Evolutionary conservation across 306 rosid species (phyloP).

Genomic region (Lathyrus tuberosus): DNA sequence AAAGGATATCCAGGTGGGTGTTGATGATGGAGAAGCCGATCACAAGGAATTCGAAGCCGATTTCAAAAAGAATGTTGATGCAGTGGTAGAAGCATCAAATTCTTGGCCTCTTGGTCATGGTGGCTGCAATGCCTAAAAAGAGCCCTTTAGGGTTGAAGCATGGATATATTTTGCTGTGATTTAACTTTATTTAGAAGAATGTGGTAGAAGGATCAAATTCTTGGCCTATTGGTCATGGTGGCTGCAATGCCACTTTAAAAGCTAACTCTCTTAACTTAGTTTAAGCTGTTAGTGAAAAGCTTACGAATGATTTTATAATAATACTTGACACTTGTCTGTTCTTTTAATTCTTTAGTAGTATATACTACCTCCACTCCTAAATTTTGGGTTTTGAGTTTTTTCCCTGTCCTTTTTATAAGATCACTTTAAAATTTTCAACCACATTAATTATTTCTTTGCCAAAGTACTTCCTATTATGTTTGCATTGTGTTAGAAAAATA

Average conservation of each 20-base stretch:
- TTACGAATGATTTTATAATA: constrained; percentile 9
- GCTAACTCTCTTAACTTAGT: constrained; percentile 23
- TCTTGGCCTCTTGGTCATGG: background rate
- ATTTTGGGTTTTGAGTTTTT: background rate
- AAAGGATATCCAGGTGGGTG: background rate
- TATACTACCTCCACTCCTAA: background rate
- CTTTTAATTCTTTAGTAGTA: background rate
- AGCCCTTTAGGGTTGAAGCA: constrained; percentile 7
- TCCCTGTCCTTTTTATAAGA: background rate
- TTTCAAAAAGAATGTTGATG: background rate
- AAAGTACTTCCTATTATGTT: background rate
- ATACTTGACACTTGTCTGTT: constrained; percentile 1
- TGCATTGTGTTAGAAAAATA: no score
- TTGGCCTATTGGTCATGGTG: constrained; percentile 35
- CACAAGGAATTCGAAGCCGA: background rate
- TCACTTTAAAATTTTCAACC: background rate
- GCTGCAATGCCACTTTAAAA: constrained; percentile 17
- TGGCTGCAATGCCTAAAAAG: background rate
- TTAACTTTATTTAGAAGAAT: constrained; percentile 24
- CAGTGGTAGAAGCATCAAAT: background rate
- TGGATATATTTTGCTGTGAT: constrained; percentile 33
- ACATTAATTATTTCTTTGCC: background rate
- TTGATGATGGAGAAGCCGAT: background rate
- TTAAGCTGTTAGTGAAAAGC: constrained; percentile 15
- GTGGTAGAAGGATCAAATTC: constrained; percentile 5